Evolutionary conservation across 129 eudicot genomes (phyloP).

Genomic region (Tanacetum coccineum): DNA sequence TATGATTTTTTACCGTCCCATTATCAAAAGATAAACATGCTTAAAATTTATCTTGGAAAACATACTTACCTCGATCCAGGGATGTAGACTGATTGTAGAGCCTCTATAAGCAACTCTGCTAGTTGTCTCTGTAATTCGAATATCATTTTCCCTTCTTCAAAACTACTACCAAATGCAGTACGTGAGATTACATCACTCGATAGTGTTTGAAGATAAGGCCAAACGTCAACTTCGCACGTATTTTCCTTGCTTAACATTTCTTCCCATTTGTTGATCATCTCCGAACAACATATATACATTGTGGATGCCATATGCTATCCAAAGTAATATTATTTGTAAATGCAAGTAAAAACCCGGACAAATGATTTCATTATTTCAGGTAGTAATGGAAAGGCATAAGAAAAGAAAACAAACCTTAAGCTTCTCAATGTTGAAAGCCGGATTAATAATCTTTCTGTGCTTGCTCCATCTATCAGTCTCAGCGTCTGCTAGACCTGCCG

Average conservation of each 20-base stretch:
- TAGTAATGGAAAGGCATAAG: neutral
- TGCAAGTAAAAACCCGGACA: neutral
- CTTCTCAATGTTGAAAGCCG: constrained; percentile 41
- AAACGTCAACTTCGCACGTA: constrained; percentile 30
- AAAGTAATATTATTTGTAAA: neutral
- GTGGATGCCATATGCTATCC: constrained; percentile 24
- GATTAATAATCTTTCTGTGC: constrained; percentile 44
- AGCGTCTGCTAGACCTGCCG: neutral
- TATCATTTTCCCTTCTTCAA: constrained; percentile 30
- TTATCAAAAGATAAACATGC: neutral
- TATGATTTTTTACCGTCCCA: neutral
- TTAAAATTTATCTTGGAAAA: neutral
- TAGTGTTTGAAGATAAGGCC: constrained; percentile 27
- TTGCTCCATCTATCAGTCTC: constrained; percentile 35
- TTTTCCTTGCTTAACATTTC: constrained; percentile 2
- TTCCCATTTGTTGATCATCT: constrained; percentile 25
- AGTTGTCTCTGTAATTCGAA: constrained; percentile 28
- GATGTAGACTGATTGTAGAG: constrained; percentile 23
- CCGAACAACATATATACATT: constrained; percentile 18
- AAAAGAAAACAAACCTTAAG: constrained; percentile 28
- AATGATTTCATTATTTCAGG: neutral
- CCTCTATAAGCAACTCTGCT: constrained; percentile 7
- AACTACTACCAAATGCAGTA: constrained; percentile 31
- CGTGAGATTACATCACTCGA: constrained; percentile 28
- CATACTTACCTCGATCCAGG: constrained; percentile 24